Base-by-base conservation (phyloP, 1,284 basidiomycete genomes). In the Cerrena zonata region DNA sequence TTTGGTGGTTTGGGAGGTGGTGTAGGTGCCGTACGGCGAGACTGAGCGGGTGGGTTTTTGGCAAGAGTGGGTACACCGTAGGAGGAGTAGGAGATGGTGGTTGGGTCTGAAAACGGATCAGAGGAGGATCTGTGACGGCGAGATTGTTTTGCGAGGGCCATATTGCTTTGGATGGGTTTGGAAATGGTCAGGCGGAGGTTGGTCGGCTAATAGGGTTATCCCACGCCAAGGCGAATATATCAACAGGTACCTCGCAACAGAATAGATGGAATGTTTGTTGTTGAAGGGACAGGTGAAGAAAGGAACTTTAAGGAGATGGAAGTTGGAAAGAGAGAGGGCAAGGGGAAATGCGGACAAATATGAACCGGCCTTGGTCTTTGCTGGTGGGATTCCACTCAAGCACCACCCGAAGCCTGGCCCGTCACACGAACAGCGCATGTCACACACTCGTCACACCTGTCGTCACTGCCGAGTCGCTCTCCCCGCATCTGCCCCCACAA, bases 101-200 rank as follows among this genome's bases (percentile, higher is more conserved):
- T 59, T 55, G 61, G 77, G 72, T 79, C 76, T 47, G 69, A 69
- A 67, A 85, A 85, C 45, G 84, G 83, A 67, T 85, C 78, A 49
- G 78, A 77, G 49, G 77, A 63, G 34, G 78, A 75, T 63, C 78
- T 72, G 56, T 72, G 69, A 50, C 77, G 73, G 56, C 70, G 58
- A 40, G 65, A 69, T 54, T 65, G 63, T 30, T 67, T 67, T 54
- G 61, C 54, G 49, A 65, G 67, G 11, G 59, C 52, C 62, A 64
- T 64, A 55, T 49, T 58, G 57, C 48, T 38, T 47, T 53, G 53
- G 51, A n/a, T 49, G 34, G 30, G 23, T 18, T 49, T 50, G 39
- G 49, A 15, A 49, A 47, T 19, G 56, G 58, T 58, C 61, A 61
- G 58, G 56, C 54, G 59, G 56, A 41, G 48, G 55, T 52, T 44